These are phyloP conservation scores for Cylindrotheca closterium DNA, from an alignment of 108 stramenopile genomes.

Conservation along the genomic window DNA sequence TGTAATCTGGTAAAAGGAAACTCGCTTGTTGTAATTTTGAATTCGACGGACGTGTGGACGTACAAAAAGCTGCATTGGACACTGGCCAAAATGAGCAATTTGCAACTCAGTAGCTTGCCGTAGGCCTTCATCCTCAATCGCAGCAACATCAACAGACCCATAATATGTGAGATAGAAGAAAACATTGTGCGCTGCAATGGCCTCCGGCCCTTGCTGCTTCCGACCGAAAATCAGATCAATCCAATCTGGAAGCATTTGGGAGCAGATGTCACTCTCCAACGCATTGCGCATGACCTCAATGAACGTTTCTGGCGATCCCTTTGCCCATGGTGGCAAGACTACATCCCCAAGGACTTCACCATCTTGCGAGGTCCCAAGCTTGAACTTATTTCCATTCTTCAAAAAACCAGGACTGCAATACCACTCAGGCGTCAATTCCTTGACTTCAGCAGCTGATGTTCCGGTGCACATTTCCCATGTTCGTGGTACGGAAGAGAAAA, in stretches of 20 bases:
- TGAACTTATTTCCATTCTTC: constrained; percentile 86
- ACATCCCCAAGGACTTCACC: constrained; percentile 94
- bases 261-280: constrained; percentile 87
- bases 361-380: constrained; percentile 94
- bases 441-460: constrained; percentile 87
- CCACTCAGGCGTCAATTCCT: constrained; percentile 97
- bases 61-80: constrained; percentile 90
- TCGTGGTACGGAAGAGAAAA: constrained; percentile 91
- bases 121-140: constrained; percentile 89
- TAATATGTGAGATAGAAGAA: constrained; percentile 99
- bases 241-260: constrained; percentile 94
- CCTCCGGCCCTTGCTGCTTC: constrained; percentile 94
- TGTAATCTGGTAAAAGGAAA: constrained; percentile 51
- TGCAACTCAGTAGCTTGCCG: constrained; percentile 92
- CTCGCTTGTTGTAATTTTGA: constrained; percentile 18
- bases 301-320: constrained; percentile 88
- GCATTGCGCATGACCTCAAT: constrained; percentile 86
- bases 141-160: constrained; percentile 93
- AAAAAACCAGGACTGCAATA: constrained; percentile 92
- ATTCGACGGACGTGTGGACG: constrained; percentile 45
- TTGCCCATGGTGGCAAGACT: constrained; percentile 96
- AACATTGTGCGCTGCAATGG: constrained; percentile 94
- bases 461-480: constrained; percentile 94
- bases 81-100: constrained; percentile 98
- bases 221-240: constrained; percentile 96